phyloP scores from a whole-genome alignment of 192 early-diverging fungal genomes.

The Hyaloraphidium curvatum region DNA sequence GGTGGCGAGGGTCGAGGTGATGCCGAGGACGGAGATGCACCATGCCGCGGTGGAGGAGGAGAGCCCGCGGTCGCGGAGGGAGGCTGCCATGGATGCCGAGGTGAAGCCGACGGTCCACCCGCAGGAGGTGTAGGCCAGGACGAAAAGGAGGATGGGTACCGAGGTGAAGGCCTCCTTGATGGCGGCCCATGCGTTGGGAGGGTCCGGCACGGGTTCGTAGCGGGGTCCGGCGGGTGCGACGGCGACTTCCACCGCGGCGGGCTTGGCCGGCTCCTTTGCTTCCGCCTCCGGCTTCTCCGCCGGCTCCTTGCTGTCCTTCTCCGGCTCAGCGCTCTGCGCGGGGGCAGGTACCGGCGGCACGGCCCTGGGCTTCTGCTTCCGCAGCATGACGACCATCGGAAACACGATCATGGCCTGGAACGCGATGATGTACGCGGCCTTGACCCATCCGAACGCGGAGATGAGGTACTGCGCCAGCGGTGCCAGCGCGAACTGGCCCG shows the following conservation, averaged over 20 bases:
- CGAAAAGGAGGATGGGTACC: too few relatives aligned
- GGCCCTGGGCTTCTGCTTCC: too few relatives aligned
- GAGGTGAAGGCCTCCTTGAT: too few relatives aligned
- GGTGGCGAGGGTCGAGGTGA: background rate
- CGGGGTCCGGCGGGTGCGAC: too few relatives aligned
- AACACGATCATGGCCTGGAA: background rate
- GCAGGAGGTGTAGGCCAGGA: too few relatives aligned
- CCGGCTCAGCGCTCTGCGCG: too few relatives aligned
- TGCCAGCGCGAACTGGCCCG: background rate
- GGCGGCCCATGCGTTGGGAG: background rate
- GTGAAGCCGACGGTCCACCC: background rate
- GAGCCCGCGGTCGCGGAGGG: background rate
- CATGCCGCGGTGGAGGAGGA: background rate
- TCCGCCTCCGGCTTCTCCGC: too few relatives aligned
- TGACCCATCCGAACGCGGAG: background rate
- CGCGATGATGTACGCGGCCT: background rate
- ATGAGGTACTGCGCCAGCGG: background rate
- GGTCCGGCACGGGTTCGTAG: constrained; percentile 1
- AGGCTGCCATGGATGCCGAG: too few relatives aligned
- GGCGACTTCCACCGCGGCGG: too few relatives aligned
- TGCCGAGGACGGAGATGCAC: background rate
- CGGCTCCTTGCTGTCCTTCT: too few relatives aligned
- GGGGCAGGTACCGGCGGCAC: too few relatives aligned
- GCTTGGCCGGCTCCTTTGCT: too few relatives aligned
- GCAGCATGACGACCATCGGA: background rate